These are phyloP conservation scores for Dissophora globulifera DNA, from an alignment of 192 early-diverging fungal species.

Conservation along the genomic window DNA sequence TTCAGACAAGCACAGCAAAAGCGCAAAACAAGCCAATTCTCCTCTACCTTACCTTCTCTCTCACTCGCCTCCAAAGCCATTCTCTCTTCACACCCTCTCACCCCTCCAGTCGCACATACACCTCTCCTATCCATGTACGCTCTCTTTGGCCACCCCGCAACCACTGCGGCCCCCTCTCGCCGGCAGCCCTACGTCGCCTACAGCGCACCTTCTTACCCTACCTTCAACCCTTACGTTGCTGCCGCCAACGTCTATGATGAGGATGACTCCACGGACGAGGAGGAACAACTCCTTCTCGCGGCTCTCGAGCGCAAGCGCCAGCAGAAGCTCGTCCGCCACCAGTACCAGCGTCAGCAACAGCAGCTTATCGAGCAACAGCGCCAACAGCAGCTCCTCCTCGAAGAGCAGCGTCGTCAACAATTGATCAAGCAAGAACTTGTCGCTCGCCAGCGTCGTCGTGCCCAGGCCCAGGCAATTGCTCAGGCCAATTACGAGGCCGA, in stretches of 20 bases:
- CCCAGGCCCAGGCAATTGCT: slow-evolving; percentile 25
- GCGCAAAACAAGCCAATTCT: no score
- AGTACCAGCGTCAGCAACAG: slow-evolving; percentile 23
- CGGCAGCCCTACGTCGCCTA: not conserved
- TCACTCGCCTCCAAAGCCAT: not conserved
- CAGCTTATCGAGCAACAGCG: slow-evolving; percentile 13
- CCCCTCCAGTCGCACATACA: not conserved
- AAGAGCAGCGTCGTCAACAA: slow-evolving; percentile 23
- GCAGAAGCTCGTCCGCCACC: slow-evolving; percentile 38
- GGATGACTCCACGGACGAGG: slow-evolving; percentile 29
- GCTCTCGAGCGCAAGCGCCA: slow-evolving; percentile 49
- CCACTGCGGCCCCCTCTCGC: not conserved
- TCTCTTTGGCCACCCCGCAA: slow-evolving; percentile 9
- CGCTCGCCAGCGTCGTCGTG: slow-evolving; percentile 12
- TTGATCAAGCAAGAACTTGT: slow-evolving; percentile 27
- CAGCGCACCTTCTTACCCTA: not conserved
- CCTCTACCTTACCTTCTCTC: no score
- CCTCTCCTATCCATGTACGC: slow-evolving; percentile 5
- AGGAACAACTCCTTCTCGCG: slow-evolving; percentile 41
- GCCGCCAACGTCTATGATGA: not conserved
- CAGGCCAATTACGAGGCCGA: slow-evolving; percentile 44
- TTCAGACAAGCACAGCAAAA: no score
- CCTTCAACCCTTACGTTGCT: not conserved
- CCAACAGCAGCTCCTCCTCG: slow-evolving; percentile 4
- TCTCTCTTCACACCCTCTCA: not conserved